Percentiles rank a stretch among this genome's conserved stretches.
Conservation (phyloP, 1,284 basidiomycete species). For the Malassezia obtusa region DNA sequence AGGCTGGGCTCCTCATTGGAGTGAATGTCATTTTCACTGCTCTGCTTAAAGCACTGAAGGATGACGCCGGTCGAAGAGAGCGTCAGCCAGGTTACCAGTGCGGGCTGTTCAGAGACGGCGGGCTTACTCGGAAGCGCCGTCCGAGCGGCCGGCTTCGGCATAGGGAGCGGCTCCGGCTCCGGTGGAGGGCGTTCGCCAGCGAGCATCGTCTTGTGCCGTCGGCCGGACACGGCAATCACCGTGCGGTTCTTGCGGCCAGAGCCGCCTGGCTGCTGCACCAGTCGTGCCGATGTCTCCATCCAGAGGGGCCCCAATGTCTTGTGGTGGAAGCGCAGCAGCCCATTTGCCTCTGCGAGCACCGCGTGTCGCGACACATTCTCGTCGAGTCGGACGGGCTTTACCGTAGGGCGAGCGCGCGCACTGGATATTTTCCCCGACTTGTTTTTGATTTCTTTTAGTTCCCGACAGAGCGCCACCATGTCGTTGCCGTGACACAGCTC, state of each 20-base stretch:
- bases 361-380: not conserved
- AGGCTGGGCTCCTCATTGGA: not conserved
- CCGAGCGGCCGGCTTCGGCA: not conserved
- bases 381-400: not conserved
- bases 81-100: not conserved
- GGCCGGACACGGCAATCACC: not conserved
- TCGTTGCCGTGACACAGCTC: conserved; percentile 78
- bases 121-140: no score
- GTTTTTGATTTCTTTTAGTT: conserved; percentile 63
- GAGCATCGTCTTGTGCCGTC: not conserved
- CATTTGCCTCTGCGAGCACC: conserved; percentile 1
- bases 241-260: not conserved
- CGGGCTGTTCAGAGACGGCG: no score
- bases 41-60: not conserved
- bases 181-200: no score
- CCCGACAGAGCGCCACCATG: conserved; percentile 77
- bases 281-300: not conserved
- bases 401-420: not conserved
- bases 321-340: conserved; percentile 1
- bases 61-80: not conserved
- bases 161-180: not conserved
- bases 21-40: not conserved
- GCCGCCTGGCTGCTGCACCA: not conserved
- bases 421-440: not conserved
- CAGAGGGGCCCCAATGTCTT: not conserved